A percentile compares a stretch with the other conserved stretches of the same genome.
Evolutionary conservation across 495 filamentous ascomycete genomes (phyloP).

Genomic region (Annulohypoxylon bovei): DNA sequence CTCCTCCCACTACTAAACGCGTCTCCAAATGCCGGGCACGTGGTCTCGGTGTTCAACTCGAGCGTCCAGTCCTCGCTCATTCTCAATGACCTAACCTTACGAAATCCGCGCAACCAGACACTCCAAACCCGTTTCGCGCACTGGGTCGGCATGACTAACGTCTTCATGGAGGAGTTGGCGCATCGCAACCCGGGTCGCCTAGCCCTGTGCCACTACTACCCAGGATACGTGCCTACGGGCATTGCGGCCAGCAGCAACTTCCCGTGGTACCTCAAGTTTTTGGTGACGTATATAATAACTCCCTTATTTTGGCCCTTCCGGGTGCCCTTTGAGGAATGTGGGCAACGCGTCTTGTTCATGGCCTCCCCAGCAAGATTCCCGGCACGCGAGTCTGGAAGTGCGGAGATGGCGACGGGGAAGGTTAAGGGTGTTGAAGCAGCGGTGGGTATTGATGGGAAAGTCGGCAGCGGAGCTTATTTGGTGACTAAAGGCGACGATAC

Average conservation of each 20-base stretch:
- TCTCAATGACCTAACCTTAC: constrained; percentile 35
- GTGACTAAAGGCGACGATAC: background rate
- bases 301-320: background rate
- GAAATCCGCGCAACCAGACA: constrained; percentile 10
- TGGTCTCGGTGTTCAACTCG: constrained; percentile 38
- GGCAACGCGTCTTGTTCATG: constrained; percentile 23
- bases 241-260: constrained; percentile 13
- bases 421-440: constrained; percentile 6
- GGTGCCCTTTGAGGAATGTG: constrained; percentile 21
- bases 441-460: constrained; percentile 4
- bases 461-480: constrained; percentile 24
- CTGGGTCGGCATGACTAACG: constrained; percentile 32
- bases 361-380: constrained; percentile 23
- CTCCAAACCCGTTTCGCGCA: constrained; percentile 18
- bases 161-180: constrained; percentile 41
- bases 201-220: constrained; percentile 29
- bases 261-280: constrained; percentile 13
- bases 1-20: constrained; percentile 36
- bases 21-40: constrained; percentile 13
- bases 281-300: constrained; percentile 6
- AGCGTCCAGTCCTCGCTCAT: constrained; percentile 24
- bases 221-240: constrained; percentile 29
- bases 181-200: constrained; percentile 25
- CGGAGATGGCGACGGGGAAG: background rate
- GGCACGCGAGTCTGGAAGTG: background rate